Evolutionary conservation across 768 basidiomycete species (phyloP).

Genomic region (Suillus occidentalis): DNA sequence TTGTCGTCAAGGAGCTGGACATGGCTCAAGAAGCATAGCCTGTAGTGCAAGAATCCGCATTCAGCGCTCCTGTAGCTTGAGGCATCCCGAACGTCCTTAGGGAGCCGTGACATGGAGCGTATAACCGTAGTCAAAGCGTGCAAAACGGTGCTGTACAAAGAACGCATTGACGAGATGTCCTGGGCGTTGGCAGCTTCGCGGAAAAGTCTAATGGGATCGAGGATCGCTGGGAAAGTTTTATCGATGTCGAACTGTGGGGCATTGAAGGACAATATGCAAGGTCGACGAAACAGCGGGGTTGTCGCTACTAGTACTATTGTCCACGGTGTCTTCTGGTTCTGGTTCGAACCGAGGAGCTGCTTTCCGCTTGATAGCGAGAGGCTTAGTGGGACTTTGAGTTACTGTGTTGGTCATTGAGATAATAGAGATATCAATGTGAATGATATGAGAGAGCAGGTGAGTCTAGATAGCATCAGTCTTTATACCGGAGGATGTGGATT

Average conservation of each 20-base stretch:
- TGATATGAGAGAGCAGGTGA: no score
- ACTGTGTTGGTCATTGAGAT: neutral
- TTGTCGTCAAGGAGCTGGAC: conserved; percentile 13
- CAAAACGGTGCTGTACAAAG: conserved; percentile 26
- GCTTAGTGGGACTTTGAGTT: neutral
- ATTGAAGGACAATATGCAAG: neutral
- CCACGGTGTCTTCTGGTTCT: neutral
- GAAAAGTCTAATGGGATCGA: conserved; percentile 30
- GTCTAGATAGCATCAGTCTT: neutral
- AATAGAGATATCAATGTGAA: no score
- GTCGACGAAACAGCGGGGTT: conserved; percentile 28
- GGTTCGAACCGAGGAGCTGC: no score
- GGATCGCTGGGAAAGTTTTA: conserved; percentile 37
- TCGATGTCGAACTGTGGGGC: conserved; percentile 31
- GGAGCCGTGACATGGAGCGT: conserved; percentile 25
- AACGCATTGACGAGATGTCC: conserved; percentile 29
- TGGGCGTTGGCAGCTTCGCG: conserved; percentile 21
- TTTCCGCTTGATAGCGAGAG: neutral
- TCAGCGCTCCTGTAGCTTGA: conserved; percentile 24
- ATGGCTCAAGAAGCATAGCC: conserved; percentile 23
- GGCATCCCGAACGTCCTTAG: conserved; percentile 19
- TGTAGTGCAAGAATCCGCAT: conserved; percentile 21
- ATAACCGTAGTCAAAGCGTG: conserved; percentile 28
- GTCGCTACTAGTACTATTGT: conserved; percentile 26
- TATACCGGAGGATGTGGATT: neutral